These are phyloP conservation scores for Sarocladium oryzae DNA, from an alignment of 2,329 filamentous ascomycete genomes.

Conservation along the genomic window DNA sequence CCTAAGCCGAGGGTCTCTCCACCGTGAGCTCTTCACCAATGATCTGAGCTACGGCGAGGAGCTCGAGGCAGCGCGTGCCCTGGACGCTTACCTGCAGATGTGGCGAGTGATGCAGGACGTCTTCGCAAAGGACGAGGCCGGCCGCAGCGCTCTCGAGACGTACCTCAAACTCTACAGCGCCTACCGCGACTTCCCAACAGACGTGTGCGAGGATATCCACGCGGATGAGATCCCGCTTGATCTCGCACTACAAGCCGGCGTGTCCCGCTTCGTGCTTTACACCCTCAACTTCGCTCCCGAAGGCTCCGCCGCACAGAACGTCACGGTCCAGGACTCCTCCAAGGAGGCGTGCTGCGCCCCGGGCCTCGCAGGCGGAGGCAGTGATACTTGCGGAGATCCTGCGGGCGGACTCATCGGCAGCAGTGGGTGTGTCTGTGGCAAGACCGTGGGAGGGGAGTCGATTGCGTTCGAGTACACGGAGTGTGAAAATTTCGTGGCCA, in stretches of 20 bases:
- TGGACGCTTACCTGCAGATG: slow-evolving; percentile 9
- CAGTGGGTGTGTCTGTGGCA: slow-evolving; percentile 29
- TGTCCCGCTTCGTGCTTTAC: slow-evolving; percentile 21
- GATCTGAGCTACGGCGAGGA: slow-evolving; percentile 10
- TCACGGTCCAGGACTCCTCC: slow-evolving; percentile 27
- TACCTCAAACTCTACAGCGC: slow-evolving; percentile 26
- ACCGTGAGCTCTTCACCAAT: slow-evolving; percentile 19
- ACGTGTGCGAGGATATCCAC: slow-evolving; percentile 29
- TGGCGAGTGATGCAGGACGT: slow-evolving; percentile 15
- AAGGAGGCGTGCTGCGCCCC: slow-evolving; percentile 27
- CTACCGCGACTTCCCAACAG: slow-evolving; percentile 22
- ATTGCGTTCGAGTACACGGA: slow-evolving; percentile 27
- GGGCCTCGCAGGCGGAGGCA: slow-evolving; percentile 17
- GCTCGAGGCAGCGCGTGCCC: slow-evolving; percentile 10
- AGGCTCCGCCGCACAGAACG: slow-evolving; percentile 16
- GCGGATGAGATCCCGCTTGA: slow-evolving; percentile 23
- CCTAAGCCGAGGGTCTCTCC: slow-evolving; percentile 19
- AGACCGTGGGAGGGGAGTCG: slow-evolving; percentile 17
- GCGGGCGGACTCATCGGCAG: slow-evolving; percentile 21
- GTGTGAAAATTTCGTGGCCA: slow-evolving; percentile 24
- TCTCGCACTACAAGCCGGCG: slow-evolving; percentile 27
- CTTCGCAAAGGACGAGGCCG: slow-evolving; percentile 14
- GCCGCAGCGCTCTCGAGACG: slow-evolving; percentile 21
- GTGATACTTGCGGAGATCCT: slow-evolving; percentile 24
- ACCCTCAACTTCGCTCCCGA: slow-evolving; percentile 24